A percentile compares a stretch with the other conserved stretches of the same genome.
Conservation (phyloP, 805 yeast species). For the Priceomyces carsonii region DNA sequence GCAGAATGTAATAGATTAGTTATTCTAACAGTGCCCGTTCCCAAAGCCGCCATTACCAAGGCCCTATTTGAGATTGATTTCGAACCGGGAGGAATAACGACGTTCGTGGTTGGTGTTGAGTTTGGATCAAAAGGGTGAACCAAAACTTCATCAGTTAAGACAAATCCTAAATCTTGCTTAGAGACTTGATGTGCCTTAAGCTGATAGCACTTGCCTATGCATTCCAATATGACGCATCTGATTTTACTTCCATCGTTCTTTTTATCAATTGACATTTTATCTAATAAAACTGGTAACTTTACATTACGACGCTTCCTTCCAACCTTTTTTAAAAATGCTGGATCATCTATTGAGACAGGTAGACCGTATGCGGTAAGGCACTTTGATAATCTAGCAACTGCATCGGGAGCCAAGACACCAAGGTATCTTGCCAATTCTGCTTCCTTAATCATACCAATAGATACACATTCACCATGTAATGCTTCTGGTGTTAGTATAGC, state of each 20-base stretch:
- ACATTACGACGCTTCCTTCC: slow-evolving; percentile 62
- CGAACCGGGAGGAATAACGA: slow-evolving; percentile 89
- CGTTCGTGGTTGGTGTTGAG: slow-evolving; percentile 39
- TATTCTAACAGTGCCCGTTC: slow-evolving; percentile 79
- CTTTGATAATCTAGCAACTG: slow-evolving; percentile 85
- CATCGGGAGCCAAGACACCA: slow-evolving; percentile 87
- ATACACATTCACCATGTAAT: slow-evolving; percentile 97
- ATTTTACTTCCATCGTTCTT: slow-evolving; percentile 93
- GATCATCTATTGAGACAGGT: slow-evolving; percentile 78
- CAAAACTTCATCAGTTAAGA: slow-evolving; percentile 76
- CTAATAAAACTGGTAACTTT: slow-evolving; percentile 71
- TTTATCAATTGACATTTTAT: slow-evolving; percentile 94
- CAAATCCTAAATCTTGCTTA: slow-evolving; percentile 77
- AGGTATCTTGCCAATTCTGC: slow-evolving; percentile 93
- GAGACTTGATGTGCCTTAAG: slow-evolving; percentile 81
- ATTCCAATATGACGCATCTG: slow-evolving; percentile 78
- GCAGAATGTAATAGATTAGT: slow-evolving; percentile 91
- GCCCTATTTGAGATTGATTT: slow-evolving; percentile 97
- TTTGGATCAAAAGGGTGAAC: slow-evolving; percentile 57
- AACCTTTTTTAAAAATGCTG: slow-evolving; percentile 61
- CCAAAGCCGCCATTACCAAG: slow-evolving; percentile 86
- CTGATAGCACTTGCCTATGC: slow-evolving; percentile 88
- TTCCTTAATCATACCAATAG: slow-evolving; percentile 93
- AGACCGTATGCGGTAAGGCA: slow-evolving; percentile 83
- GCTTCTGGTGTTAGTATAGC: slow-evolving; percentile 97